A percentile compares a stretch with the other conserved stretches of the same genome.
phyloP scores from a whole-genome alignment of 2,329 filamentous ascomycete species.

The Colletotrichum scovillei region DNA sequence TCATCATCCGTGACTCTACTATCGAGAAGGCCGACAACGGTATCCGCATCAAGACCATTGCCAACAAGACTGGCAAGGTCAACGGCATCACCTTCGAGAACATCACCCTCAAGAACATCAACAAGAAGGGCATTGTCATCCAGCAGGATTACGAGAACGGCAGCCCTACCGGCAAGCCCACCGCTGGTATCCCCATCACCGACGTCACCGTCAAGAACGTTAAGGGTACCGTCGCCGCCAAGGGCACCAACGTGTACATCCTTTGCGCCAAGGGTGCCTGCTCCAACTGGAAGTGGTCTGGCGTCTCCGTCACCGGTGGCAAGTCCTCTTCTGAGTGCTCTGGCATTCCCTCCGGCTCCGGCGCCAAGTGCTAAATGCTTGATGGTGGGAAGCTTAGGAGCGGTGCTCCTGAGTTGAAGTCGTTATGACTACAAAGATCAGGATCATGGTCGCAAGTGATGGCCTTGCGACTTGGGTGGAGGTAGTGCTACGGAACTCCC shows the following conservation, averaged over 20 bases:
- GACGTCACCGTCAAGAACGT: conserved; percentile 57
- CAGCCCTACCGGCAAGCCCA: conserved; percentile 55
- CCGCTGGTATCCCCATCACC: conserved; percentile 63
- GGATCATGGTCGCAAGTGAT: background rate
- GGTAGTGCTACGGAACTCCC: background rate
- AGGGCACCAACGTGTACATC: conserved; percentile 59
- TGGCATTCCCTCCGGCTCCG: conserved; percentile 40
- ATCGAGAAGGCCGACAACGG: conserved; percentile 66
- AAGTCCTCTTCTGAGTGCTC: conserved; percentile 46
- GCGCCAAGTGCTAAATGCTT: conserved; percentile 29
- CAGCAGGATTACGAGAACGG: conserved; percentile 62
- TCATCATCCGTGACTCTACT: conserved; percentile 60
- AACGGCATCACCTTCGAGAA: conserved; percentile 56
- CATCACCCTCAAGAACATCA: conserved; percentile 55
- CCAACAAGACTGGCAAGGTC: conserved; percentile 55
- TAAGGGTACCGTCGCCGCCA: conserved; percentile 53
- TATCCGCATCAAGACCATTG: conserved; percentile 62
- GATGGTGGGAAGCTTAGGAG: background rate
- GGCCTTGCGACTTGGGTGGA: background rate
- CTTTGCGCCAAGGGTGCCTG: conserved; percentile 64
- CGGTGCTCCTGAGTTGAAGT: background rate
- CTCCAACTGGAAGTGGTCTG: conserved; percentile 64
- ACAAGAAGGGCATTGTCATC: conserved; percentile 53
- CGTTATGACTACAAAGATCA: too few relatives aligned
- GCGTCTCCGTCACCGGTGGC: conserved; percentile 62